phyloP scores from a whole-genome alignment of 78 protist genomes.

The Dictyostelium brefeldianum region DNA sequence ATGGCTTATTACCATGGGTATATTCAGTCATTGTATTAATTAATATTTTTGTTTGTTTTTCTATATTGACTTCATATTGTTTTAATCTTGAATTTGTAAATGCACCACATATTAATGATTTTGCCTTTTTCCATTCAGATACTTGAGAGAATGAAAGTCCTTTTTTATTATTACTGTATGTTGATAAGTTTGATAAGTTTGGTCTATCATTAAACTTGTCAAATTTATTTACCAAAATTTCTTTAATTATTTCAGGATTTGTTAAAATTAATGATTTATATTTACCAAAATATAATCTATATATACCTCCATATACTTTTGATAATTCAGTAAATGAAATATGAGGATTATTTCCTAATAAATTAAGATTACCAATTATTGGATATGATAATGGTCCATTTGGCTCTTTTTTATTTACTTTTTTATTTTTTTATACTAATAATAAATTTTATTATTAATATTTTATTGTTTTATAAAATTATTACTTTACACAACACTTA shows the following conservation, averaged over 20 bases:
- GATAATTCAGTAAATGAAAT: not conserved
- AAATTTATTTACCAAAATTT: conserved; percentile 30
- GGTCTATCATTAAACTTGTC: conserved; percentile 31
- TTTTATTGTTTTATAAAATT: no score
- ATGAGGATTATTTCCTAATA: conserved; percentile 19
- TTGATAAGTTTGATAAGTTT: not conserved
- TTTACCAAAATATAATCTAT: conserved; percentile 31
- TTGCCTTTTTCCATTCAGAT: no score
- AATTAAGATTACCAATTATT: conserved; percentile 33
- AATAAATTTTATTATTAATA: no score
- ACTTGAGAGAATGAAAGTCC: not conserved
- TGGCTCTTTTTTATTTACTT: not conserved
- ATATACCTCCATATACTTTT: conserved; percentile 21
- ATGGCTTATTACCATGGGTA: no score
- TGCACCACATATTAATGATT: no score
- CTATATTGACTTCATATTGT: no score
- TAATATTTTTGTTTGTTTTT: not conserved
- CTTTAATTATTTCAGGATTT: conserved; percentile 24
- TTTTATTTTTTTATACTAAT: not conserved
- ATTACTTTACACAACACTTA: no score
- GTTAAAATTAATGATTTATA: not conserved
- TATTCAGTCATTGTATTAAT: no score
- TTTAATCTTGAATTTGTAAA: not conserved
- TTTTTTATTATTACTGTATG: not conserved
- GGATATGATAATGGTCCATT: conserved; percentile 7